Evolutionary conservation across 2,329 filamentous ascomycete species (phyloP), one percentile per base, ranked within the genome.

Genomic region (Talaromyces amestolkiae): DNA sequence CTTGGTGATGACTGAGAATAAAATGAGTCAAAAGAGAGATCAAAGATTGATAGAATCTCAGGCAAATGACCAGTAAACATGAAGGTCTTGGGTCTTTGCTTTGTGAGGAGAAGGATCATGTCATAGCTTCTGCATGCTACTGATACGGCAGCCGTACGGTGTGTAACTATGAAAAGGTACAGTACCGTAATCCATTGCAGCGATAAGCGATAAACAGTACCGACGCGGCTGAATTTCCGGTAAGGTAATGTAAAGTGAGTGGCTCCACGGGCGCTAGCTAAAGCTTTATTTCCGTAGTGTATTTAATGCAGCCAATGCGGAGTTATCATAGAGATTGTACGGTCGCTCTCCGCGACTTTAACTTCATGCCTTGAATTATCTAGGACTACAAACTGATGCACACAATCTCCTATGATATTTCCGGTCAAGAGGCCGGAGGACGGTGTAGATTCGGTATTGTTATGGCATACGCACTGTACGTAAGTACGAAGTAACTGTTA

Each of bases 91-190:
- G 27, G 27, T 31, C 27, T 31, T 31, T 31, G 27, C 27, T 27
- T 58, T 54, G 64, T 62, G 58, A 65, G 51, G 49, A 49, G 58
- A 51, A 53, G 41, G 49, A 35, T 58, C 64, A 65, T 65, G 64
- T 51, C 61, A 63, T 63, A 63, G 61, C 61, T 63, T 58, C 61
- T 41, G 56, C 56, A 59, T 43, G 6, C 11, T 54, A 11, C 53
- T n/a, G 47, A 33, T 53, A 56, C 33, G 53, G 5, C n/a, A 37
- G 31, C 24, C 51, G 51, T 56, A 56, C 51, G 17, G 51, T 37
- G 53, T 39, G 53, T 47, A 45, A 27, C 17, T 35, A 47, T 33
- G 17, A 22, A 60, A 33, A 35, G 58, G 39, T 60, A 62, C 60
- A 10, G 43, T 61, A 61, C 19, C 43, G 47, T 56, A 37, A 37